Percentiles rank a stretch among this genome's conserved stretches.
These are phyloP conservation scores for Prunus campanulata DNA, from an alignment of 306 rosid species.

Conservation along the genomic window DNA sequence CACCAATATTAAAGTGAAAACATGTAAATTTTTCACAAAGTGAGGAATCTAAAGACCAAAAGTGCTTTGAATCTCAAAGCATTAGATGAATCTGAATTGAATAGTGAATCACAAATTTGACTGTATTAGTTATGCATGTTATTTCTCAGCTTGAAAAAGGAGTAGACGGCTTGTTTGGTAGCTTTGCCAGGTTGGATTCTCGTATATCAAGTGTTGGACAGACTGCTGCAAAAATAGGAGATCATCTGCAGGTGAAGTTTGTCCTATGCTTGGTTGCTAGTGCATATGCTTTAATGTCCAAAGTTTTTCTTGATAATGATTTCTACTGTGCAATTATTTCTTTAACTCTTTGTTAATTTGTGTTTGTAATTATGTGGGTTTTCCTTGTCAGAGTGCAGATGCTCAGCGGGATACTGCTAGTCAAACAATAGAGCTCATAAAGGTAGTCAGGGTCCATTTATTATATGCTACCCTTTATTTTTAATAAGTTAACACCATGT, in stretches of 20 bases:
- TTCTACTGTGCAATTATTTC: constrained; percentile 1
- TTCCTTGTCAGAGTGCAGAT: constrained; percentile 91
- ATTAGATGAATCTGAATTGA: constrained; percentile 11
- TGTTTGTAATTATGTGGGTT: constrained; percentile 31
- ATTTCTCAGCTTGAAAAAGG: constrained; percentile 90
- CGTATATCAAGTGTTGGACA: constrained; percentile 99
- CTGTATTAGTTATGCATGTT: constrained; percentile 7
- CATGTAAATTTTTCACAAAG: not conserved
- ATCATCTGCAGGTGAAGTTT: constrained; percentile 91
- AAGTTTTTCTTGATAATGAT: constrained; percentile 11
- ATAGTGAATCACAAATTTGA: constrained; percentile 11
- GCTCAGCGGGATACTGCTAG: constrained; percentile 98
- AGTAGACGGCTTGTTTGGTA: constrained; percentile 94
- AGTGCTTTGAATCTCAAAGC: not conserved
- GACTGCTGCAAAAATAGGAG: constrained; percentile 99
- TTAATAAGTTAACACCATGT: constrained; percentile 29
- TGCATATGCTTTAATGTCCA: constrained; percentile 15
- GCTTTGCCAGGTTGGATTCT: constrained; percentile 97
- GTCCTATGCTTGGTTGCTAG: constrained; percentile 23
- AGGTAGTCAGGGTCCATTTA: constrained; percentile 48
- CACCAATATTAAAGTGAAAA: not conserved
- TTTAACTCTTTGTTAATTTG: constrained; percentile 22
- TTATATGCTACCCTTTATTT: constrained; percentile 16
- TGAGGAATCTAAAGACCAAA: not conserved
- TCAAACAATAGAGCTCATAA: constrained; percentile 94